phyloP scores from a whole-genome alignment of 1,284 basidiomycete species.

The Thelephora terrestris region DNA sequence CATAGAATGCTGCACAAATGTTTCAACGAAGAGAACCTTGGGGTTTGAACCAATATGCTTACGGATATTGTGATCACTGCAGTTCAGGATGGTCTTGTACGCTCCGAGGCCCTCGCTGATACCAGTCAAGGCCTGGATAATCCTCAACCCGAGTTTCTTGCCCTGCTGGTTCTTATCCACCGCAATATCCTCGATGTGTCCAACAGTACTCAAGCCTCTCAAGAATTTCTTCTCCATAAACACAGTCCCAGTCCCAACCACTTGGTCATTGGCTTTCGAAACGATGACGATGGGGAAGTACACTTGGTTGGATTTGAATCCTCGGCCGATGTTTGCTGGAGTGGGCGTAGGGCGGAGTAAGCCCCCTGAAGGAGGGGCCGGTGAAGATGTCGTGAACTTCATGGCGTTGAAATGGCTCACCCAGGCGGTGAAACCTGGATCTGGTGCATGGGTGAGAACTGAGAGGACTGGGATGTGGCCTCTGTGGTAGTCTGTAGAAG shows the following conservation, averaged over 20 bases:
- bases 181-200: constrained; percentile 97
- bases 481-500: constrained; percentile 75
- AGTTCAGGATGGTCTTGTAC: constrained; percentile 98
- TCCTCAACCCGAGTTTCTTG: constrained; percentile 77
- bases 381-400: neutral
- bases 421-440: constrained; percentile 67
- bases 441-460: constrained; percentile 71
- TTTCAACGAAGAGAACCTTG: constrained; percentile 1
- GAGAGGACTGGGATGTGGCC: constrained; percentile 80
- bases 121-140: constrained; percentile 78
- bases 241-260: constrained; percentile 80
- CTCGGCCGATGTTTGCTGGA: constrained; percentile 33
- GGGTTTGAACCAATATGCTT: constrained; percentile 25
- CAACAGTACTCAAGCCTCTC: constrained; percentile 69
- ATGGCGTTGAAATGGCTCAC: constrained; percentile 50
- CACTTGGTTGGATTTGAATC: neutral
- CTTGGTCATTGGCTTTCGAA: constrained; percentile 60
- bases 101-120: constrained; percentile 71
- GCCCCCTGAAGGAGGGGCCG: neutral
- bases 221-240: constrained; percentile 93
- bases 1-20: constrained; percentile 73
- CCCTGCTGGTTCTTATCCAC: constrained; percentile 85
- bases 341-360: constrained; percentile 28
- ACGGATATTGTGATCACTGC: constrained; percentile 87
- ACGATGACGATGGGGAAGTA: constrained; percentile 87